Percentiles rank a stretch among this genome's conserved stretches.
These are phyloP conservation scores for Chaetomiaceae sp. DNA, from an alignment of 2,329 filamentous ascomycete genomes.

Conservation along the genomic window DNA sequence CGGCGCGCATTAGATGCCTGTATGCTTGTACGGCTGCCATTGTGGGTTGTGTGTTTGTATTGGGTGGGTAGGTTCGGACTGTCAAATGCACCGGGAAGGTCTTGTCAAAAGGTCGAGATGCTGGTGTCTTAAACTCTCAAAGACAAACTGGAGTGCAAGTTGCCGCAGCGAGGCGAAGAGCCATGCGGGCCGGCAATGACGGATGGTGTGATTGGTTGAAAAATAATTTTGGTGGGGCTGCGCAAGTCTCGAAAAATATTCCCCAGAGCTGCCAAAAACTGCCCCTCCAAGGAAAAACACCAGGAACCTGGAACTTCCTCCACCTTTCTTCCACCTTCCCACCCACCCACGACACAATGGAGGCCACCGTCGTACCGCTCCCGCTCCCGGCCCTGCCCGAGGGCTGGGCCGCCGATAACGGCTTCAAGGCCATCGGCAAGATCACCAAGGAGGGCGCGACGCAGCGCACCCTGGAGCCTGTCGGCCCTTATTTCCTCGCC, in stretches of 20 bases:
- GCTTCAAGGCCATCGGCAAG: slow-evolving; percentile 79
- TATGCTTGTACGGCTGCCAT: slow-evolving; percentile 78
- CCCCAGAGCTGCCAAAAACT: slow-evolving; percentile 8
- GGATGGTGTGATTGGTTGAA: slow-evolving; percentile 1
- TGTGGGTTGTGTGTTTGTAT: slow-evolving; percentile 1
- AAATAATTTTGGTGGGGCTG: slow-evolving; percentile 4
- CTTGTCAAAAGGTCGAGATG: not conserved
- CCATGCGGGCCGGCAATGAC: slow-evolving; percentile 1
- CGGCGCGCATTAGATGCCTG: slow-evolving; percentile 73
- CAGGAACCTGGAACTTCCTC: not conserved
- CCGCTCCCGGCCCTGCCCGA: slow-evolving; percentile 71
- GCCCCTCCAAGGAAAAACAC: slow-evolving; percentile 24
- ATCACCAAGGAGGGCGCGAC: slow-evolving; percentile 62
- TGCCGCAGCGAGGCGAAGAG: slow-evolving; percentile 1
- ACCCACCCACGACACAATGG: slow-evolving; percentile 45
- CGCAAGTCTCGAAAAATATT: slow-evolving; percentile 19
- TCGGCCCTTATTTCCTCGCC: slow-evolving; percentile 95
- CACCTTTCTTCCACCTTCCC: not conserved
- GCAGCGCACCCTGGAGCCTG: slow-evolving; percentile 87
- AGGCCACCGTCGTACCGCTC: slow-evolving; percentile 57
- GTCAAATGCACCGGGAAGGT: too few relatives aligned
- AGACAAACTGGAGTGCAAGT: not conserved
- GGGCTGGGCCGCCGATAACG: slow-evolving; percentile 82
- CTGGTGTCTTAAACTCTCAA: not conserved
- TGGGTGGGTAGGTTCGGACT: not conserved